Base-by-base conservation (phyloP, 345 rosid genomes). In the Sonneratia caseolaris region DNA sequence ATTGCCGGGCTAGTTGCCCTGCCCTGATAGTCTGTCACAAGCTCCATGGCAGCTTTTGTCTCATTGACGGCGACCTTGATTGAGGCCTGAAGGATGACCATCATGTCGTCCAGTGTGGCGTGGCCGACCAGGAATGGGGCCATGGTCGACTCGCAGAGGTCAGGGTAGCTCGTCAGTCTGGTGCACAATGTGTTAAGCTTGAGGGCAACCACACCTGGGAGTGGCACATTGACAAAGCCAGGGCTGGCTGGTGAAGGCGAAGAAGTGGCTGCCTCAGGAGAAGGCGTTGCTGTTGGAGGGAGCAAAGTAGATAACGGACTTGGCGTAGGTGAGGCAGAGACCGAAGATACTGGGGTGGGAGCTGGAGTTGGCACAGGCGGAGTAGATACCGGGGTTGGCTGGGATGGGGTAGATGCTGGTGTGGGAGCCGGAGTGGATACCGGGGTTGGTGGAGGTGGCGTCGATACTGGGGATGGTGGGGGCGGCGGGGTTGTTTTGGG, bases 1-100 rank as follows among this genome's bases (percentile, higher is more conserved):
- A 68, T 68, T 13, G 11, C 24, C 15, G 55, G 36, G 70, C 56
- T 16, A 14, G 48, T 3, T 1, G 56, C 70, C 37, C 43, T 32
- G 47, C 37, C 27, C 55, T 27, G 8, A 37, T 43, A 35, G 38
- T 32, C 13, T 10, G 66, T 35, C 5, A 76, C 79, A 37, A 70
- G n/a, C 27, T 74, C 74, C 22, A 74, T 80, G 4, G 77, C 78
- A 27, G 42, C 66, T 0, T 62, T 24, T 15, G 81, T 74, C 9
- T 82, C 88, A 13, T 79, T 78, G 22, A 86, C 82, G 43, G 81
- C 73, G 49, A 74, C 78, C 1, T 79, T 51, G 22, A 86, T 82
- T 21, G 80, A 68, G 69, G 76, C 75, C 22, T 79, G 47, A 16
- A 88, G 82, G 18, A 82, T 49, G 14, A 74, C 67, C 42, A 72